These are phyloP conservation scores for Hemerocallis citrina DNA, from an alignment of 106 monocot species.

Conservation along the genomic window DNA sequence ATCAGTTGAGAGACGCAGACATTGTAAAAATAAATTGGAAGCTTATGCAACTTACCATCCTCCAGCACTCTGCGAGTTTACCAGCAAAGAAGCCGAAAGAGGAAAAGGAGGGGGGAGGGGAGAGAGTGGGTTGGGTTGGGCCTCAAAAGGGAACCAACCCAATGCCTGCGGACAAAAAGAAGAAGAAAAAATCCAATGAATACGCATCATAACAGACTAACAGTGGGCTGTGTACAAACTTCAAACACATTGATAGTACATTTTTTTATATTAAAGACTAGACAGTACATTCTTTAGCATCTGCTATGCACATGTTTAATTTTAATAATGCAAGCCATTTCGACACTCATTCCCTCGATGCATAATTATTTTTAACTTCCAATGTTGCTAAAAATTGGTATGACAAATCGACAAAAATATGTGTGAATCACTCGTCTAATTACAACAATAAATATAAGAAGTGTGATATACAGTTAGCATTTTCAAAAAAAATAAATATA, in stretches of 20 bases:
- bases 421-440: neutral
- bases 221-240: too few relatives aligned
- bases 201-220: too few relatives aligned
- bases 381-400: too few relatives aligned
- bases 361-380: neutral
- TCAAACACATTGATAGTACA: too few relatives aligned
- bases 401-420: neutral
- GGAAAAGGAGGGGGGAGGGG: neutral
- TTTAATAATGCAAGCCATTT: slow-evolving; percentile 22
- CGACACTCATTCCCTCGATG: neutral
- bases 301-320: too few relatives aligned
- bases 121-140: neutral
- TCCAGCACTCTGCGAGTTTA: neutral
- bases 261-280: too few relatives aligned
- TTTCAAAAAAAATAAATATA: too few relatives aligned
- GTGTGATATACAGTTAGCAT: neutral
- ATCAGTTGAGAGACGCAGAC: neutral
- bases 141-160: neutral
- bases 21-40: neutral
- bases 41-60: neutral
- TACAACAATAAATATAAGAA: neutral
- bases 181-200: slow-evolving; percentile 6
- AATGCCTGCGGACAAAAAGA: neutral
- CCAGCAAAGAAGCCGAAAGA: too few relatives aligned
- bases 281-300: too few relatives aligned